A percentile compares a stretch with the other conserved stretches of the same genome.
Evolutionary conservation across 805 yeast genomes (phyloP).

Genomic region (Wickerhamiella occidentalis): DNA sequence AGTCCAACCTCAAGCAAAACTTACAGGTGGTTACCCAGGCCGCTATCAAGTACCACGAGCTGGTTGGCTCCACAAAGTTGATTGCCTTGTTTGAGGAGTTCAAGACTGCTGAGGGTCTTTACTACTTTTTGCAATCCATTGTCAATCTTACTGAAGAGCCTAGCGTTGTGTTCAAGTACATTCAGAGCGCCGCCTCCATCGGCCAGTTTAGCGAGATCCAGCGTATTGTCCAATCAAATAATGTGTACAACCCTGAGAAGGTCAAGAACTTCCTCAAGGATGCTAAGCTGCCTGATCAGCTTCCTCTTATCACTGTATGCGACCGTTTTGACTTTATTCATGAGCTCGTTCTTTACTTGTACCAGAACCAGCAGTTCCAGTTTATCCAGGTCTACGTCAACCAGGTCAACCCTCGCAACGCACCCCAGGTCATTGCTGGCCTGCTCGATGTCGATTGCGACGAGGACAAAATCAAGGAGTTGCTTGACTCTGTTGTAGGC

Average conservation of each 20-base stretch:
- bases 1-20: conserved; percentile 68
- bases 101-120: conserved; percentile 85
- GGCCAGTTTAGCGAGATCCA: conserved; percentile 91
- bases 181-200: conserved; percentile 82
- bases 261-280: conserved; percentile 96
- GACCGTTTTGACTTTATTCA: conserved; percentile 86
- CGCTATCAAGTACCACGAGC: conserved; percentile 89
- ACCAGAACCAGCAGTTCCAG: conserved; percentile 91
- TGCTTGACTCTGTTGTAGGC: conserved; percentile 77
- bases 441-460: conserved; percentile 95
- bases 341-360: conserved; percentile 82
- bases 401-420: conserved; percentile 89
- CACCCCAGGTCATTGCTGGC: conserved; percentile 95
- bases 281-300: conserved; percentile 83
- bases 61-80: conserved; percentile 73
- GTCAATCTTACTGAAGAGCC: conserved; percentile 90
- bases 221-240: conserved; percentile 88
- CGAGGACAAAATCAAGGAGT: conserved; percentile 67
- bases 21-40: conserved; percentile 90
- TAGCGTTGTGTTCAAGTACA: conserved; percentile 90
- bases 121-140: conserved; percentile 83
- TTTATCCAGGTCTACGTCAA: conserved; percentile 97
- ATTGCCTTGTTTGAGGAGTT: conserved; percentile 88
- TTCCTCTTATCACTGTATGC: conserved; percentile 92
- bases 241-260: conserved; percentile 89